Conservation (phyloP, 2,329 filamentous ascomycete species). For the Arthrobotrys megalospora region DNA sequence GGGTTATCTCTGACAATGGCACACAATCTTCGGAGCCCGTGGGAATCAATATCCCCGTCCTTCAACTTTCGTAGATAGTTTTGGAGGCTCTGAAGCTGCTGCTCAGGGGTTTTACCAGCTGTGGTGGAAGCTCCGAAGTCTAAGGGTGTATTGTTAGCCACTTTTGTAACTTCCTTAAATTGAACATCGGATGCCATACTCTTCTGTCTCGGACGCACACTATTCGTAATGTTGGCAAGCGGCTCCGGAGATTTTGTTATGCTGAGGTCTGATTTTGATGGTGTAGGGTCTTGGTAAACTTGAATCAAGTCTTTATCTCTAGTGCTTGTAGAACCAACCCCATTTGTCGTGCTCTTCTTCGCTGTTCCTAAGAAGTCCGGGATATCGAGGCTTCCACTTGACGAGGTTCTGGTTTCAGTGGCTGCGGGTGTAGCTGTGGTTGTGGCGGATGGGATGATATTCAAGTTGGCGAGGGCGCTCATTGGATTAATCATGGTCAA, state of each 20-base stretch:
- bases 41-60: slow-evolving; percentile 64
- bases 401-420: slow-evolving; percentile 25
- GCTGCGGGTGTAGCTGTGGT: slow-evolving; percentile 35
- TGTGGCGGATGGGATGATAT: slow-evolving; percentile 21
- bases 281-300: slow-evolving; percentile 66
- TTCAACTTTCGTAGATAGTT: slow-evolving; percentile 62
- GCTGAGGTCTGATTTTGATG: slow-evolving; percentile 26
- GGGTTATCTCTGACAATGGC: slow-evolving; percentile 64
- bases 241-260: slow-evolving; percentile 39
- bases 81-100: slow-evolving; percentile 52
- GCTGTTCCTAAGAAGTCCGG: slow-evolving; percentile 50
- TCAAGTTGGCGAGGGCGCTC: slow-evolving; percentile 56
- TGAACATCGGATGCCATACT: slow-evolving; percentile 17
- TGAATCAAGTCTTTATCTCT: slow-evolving; percentile 62
- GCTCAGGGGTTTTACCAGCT: slow-evolving; percentile 52
- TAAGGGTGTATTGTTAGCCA: slow-evolving; percentile 13
- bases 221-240: slow-evolving; percentile 55
- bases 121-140: slow-evolving; percentile 50
- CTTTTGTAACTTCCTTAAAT: not conserved
- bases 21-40: slow-evolving; percentile 64
- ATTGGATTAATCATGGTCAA: slow-evolving; percentile 64
- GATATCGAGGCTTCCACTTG: slow-evolving; percentile 46
- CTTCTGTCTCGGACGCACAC: slow-evolving; percentile 42
- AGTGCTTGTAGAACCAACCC: slow-evolving; percentile 17
- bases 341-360: slow-evolving; percentile 40